These are phyloP conservation scores for Vitis hybrid DNA, from an alignment of 177 flowering plant genomes.

Conservation along the genomic window DNA sequence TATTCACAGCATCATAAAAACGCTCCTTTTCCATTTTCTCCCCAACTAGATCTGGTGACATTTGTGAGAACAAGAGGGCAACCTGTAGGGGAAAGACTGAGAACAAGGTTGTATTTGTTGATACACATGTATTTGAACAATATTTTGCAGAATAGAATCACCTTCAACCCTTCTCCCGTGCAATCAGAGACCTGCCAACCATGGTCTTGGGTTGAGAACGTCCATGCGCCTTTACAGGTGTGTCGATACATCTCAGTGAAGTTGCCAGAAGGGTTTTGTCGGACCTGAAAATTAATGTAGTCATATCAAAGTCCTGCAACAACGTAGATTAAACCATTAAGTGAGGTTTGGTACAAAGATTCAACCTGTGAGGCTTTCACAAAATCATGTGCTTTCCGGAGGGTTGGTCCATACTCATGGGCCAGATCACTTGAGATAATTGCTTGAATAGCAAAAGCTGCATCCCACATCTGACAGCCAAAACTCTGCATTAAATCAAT, in stretches of 20 bases:
- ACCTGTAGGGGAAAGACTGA: slow-evolving; percentile 19
- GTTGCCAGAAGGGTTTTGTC: slow-evolving; percentile 52
- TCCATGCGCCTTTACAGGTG: slow-evolving; percentile 58
- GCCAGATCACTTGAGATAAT: slow-evolving; percentile 28
- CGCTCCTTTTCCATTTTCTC: slow-evolving; percentile 30
- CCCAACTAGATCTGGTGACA: slow-evolving; percentile 39
- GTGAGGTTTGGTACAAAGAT: background rate
- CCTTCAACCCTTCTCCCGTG: slow-evolving; percentile 60
- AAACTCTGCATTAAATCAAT: slow-evolving; percentile 27
- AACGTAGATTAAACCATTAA: background rate
- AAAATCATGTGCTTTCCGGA: slow-evolving; percentile 41
- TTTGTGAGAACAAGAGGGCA: slow-evolving; percentile 28
- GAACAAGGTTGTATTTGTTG: background rate
- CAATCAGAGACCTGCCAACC: slow-evolving; percentile 69
- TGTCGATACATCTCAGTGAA: slow-evolving; percentile 47
- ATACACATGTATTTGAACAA: background rate
- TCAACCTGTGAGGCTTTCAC: slow-evolving; percentile 49
- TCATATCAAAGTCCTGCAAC: too few relatives aligned
- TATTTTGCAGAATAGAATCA: background rate
- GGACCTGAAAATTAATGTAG: slow-evolving; percentile 23
- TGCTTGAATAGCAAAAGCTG: slow-evolving; percentile 45
- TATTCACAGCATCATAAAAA: slow-evolving; percentile 50
- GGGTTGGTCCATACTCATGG: slow-evolving; percentile 27
- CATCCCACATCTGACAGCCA: slow-evolving; percentile 54
- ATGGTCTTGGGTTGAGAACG: slow-evolving; percentile 56